Conservation (phyloP, 345 rosid species). For the Stellera chamaejasme region DNA sequence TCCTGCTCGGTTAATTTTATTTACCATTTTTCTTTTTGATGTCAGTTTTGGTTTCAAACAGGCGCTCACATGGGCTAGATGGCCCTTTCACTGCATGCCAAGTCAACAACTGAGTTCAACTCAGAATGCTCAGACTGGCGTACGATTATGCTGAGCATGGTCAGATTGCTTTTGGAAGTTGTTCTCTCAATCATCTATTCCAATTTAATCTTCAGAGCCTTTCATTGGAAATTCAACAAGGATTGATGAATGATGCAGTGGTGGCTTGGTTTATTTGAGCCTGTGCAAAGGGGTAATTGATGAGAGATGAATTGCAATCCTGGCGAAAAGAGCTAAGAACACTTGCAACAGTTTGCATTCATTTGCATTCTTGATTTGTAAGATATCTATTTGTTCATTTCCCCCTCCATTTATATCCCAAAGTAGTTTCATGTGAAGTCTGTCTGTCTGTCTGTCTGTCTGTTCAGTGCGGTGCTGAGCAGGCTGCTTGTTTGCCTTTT, state of each 20-base stretch:
- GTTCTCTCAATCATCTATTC: slow-evolving; percentile 4
- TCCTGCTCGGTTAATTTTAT: not conserved
- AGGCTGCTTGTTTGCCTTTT: not conserved
- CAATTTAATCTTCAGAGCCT: slow-evolving; percentile 10
- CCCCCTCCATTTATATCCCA: too few relatives aligned
- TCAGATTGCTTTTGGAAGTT: slow-evolving; percentile 12
- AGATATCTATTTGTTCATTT: slow-evolving; percentile 4
- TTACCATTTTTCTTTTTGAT: not conserved
- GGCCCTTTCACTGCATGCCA: slow-evolving; percentile 8
- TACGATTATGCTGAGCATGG: slow-evolving; percentile 6
- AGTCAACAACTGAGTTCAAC: slow-evolving; percentile 9
- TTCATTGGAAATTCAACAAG: slow-evolving; percentile 9
- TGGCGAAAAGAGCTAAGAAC: slow-evolving; percentile 12
- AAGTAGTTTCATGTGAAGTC: too few relatives aligned
- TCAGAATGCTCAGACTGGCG: slow-evolving; percentile 11
- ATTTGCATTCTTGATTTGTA: slow-evolving; percentile 5
- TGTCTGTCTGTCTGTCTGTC: slow-evolving; percentile 3
- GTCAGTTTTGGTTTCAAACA: slow-evolving; percentile 1
- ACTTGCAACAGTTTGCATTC: slow-evolving; percentile 8
- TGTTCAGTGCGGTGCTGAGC: slow-evolving; percentile 3
- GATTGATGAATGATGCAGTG: slow-evolving; percentile 5
- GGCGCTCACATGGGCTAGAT: slow-evolving; percentile 15
- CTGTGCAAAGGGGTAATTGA: slow-evolving; percentile 5
- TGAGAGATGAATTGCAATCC: slow-evolving; percentile 15
- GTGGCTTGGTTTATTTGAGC: slow-evolving; percentile 5